Evolutionary conservation across 225 moss, liverwort and hornwort genomes (phyloP).

Genomic region (Pseudisothecium myosuroides): DNA sequence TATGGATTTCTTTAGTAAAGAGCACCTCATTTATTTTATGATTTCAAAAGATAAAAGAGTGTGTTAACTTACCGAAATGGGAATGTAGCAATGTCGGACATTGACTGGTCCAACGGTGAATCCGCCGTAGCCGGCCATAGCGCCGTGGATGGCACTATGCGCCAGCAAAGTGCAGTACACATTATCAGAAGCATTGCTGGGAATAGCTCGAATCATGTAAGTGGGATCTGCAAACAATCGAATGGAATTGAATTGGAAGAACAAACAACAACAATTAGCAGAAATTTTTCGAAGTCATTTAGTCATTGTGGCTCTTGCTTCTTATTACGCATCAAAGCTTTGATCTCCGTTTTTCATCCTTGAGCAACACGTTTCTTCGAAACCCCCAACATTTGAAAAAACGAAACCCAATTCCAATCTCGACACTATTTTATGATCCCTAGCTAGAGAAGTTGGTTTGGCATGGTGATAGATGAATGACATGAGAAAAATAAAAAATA

Average conservation of each 20-base stretch:
- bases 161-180: constrained; percentile 77
- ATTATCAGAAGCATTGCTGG: constrained; percentile 74
- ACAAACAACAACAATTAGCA: neutral
- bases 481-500: neutral
- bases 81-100: constrained; percentile 62
- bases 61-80: constrained; percentile 15
- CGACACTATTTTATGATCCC: neutral
- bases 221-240: constrained; percentile 43
- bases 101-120: constrained; percentile 76
- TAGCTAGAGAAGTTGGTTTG: neutral
- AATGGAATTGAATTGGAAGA: neutral
- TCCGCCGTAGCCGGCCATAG: constrained; percentile 72
- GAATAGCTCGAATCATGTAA: constrained; percentile 82
- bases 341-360: neutral
- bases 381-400: neutral
- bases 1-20: neutral
- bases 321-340: neutral
- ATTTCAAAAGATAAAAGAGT: neutral
- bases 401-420: neutral
- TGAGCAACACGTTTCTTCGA: neutral
- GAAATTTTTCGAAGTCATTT: neutral
- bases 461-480: neutral
- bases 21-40: neutral
- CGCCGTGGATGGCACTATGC: constrained; percentile 76
- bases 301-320: neutral